Conservation (phyloP, 2,329 filamentous ascomycete species). For the Escovopsis sp. region DNA sequence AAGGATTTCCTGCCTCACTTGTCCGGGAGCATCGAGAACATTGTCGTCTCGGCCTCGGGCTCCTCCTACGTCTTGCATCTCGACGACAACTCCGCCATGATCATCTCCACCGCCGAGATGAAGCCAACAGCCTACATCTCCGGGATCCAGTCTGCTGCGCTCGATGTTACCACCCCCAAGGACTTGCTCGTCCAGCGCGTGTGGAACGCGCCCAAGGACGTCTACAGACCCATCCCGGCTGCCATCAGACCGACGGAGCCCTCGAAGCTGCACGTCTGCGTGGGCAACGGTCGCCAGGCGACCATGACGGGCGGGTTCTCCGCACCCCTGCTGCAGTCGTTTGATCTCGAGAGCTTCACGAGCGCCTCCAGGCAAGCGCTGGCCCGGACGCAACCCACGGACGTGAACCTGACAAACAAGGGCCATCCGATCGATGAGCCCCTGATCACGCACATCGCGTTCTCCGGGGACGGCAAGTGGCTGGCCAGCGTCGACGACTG, state of each 20-base stretch:
- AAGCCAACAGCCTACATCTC: conserved; percentile 72
- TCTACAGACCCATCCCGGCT: conserved; percentile 40
- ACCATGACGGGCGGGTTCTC: conserved; percentile 37
- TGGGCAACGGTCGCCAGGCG: conserved; percentile 45
- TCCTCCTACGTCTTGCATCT: conserved; percentile 73
- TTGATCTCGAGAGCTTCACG: conserved; percentile 66
- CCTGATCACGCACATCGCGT: conserved; percentile 56
- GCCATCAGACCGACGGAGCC: conserved; percentile 46
- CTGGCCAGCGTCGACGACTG: conserved; percentile 87
- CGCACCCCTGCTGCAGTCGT: conserved; percentile 59
- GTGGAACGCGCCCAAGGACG: conserved; percentile 28
- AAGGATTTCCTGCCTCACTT: conserved; percentile 83
- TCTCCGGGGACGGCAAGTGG: conserved; percentile 75
- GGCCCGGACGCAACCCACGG: conserved; percentile 74
- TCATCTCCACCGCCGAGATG: conserved; percentile 80
- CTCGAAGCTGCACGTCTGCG: conserved; percentile 52
- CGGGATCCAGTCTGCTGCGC: conserved; percentile 56
- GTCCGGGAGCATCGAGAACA: conserved; percentile 67
- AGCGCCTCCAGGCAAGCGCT: conserved; percentile 79
- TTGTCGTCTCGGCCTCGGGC: conserved; percentile 67
- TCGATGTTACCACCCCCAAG: conserved; percentile 34
- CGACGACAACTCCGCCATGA: conserved; percentile 83
- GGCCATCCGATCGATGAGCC: conserved; percentile 63
- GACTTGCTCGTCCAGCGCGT: conserved; percentile 39
- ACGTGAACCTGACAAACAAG: conserved; percentile 59